Conservation (phyloP, 2,329 filamentous ascomycete species). For the Ophiobolus disseminans region DNA sequence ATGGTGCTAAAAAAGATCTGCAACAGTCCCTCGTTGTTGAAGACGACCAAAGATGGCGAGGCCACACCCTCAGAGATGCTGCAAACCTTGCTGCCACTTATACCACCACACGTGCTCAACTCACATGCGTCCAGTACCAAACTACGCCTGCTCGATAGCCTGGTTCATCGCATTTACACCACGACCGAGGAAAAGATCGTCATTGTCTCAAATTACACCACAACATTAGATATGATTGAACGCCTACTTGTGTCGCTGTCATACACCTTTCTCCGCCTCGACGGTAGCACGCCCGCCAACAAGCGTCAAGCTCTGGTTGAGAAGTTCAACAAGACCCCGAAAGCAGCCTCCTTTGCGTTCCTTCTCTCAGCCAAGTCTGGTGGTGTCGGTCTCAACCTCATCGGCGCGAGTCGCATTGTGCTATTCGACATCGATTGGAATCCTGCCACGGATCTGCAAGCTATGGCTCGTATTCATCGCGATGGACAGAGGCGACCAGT, state of each 20-base stretch:
- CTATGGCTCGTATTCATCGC: constrained; percentile 76
- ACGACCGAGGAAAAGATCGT: constrained; percentile 74
- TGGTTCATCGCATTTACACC: constrained; percentile 67
- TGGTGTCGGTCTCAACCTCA: constrained; percentile 73
- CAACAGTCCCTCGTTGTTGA: constrained; percentile 71
- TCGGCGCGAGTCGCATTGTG: constrained; percentile 72
- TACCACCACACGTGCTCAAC: constrained; percentile 64
- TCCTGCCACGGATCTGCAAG: constrained; percentile 74
- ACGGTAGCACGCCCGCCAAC: constrained; percentile 68
- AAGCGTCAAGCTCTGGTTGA: constrained; percentile 74
- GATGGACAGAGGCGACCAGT: constrained; percentile 73
- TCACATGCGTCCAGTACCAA: constrained; percentile 69
- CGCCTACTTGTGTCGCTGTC: constrained; percentile 66
- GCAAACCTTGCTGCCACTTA: constrained; percentile 55
- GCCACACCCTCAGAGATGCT: constrained; percentile 56
- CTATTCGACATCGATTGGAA: constrained; percentile 82
- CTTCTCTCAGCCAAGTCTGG: constrained; percentile 76
- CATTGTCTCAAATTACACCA: constrained; percentile 78
- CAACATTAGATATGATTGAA: constrained; percentile 71
- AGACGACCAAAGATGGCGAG: constrained; percentile 57
- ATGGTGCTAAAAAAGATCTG: constrained; percentile 77
- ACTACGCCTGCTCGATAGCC: constrained; percentile 69
- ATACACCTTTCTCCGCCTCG: constrained; percentile 70
- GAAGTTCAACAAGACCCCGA: constrained; percentile 68
- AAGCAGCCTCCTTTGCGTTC: constrained; percentile 69